Conservation (phyloP, 805 yeast species). For the Saccharomycopsis amapae region DNA sequence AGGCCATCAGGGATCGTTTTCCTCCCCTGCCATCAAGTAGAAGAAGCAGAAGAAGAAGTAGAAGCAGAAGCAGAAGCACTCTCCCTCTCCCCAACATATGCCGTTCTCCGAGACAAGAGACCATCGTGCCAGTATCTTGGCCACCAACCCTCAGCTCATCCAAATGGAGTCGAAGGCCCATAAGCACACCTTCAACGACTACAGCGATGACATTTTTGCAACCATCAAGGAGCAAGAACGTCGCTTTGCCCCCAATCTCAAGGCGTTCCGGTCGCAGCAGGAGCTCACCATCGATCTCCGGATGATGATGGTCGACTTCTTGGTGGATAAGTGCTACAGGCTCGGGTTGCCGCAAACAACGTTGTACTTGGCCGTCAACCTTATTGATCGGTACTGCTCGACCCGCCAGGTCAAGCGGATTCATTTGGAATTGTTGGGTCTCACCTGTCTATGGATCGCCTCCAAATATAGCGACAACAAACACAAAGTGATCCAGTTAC, state of each 20-base stretch:
- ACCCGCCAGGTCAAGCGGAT: slow-evolving; percentile 29
- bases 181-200: slow-evolving; percentile 7
- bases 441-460: slow-evolving; percentile 42
- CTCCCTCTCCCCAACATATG: no score
- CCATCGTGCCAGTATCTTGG: not conserved
- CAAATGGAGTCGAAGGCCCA: slow-evolving; percentile 11
- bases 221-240: slow-evolving; percentile 1
- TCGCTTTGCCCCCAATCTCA: slow-evolving; percentile 3
- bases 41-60: no score
- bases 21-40: no score
- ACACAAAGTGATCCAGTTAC: slow-evolving; percentile 8
- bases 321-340: slow-evolving; percentile 5
- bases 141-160: slow-evolving; percentile 8
- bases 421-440: slow-evolving; percentile 34
- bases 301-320: slow-evolving; percentile 7
- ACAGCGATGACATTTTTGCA: slow-evolving; percentile 12
- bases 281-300: slow-evolving; percentile 14
- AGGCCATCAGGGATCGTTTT: no score
- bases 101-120: not conserved
- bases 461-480: slow-evolving; percentile 30
- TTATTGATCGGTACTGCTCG: slow-evolving; percentile 36
- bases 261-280: slow-evolving; percentile 11
- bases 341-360: slow-evolving; percentile 6
- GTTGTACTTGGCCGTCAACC: slow-evolving; percentile 22
- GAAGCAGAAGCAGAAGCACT: no score